These are phyloP conservation scores for Vinca minor DNA, from an alignment of 257 asterid species.

Conservation along the genomic window DNA sequence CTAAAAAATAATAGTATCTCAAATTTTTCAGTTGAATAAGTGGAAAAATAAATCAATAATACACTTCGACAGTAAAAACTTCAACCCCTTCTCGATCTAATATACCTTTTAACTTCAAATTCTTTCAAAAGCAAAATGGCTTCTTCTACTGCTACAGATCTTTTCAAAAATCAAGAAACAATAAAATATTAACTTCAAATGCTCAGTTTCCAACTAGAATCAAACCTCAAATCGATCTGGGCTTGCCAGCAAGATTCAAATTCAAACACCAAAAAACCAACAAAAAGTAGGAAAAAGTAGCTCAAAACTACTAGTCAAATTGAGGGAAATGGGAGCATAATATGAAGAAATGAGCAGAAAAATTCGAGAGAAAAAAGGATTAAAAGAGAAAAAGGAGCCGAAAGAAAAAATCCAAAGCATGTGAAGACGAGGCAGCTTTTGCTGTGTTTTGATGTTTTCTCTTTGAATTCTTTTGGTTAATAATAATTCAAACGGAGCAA, in stretches of 20 bases:
- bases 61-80: not conserved
- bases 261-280: not conserved
- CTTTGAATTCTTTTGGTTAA: not conserved
- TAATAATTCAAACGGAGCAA: conserved; percentile 7
- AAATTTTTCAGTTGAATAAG: not conserved
- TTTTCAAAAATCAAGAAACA: not conserved
- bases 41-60: conserved; percentile 1
- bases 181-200: conserved; percentile 3
- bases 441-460: conserved; percentile 24
- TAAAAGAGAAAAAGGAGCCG: conserved; percentile 17
- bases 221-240: conserved; percentile 11
- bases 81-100: conserved; percentile 10
- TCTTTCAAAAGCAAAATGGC: not conserved
- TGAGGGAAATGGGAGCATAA: conserved; percentile 8
- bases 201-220: conserved; percentile 2
- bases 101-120: conserved; percentile 7
- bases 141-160: not conserved
- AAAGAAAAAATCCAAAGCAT: conserved; percentile 28
- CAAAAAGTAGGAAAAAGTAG: not conserved
- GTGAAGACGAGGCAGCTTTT: conserved; percentile 34
- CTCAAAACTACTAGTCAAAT: not conserved
- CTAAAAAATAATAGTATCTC: conserved; percentile 13
- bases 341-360: conserved; percentile 6
- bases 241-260: conserved; percentile 6
- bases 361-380: not conserved